Conservation (phyloP, 805 yeast species). For the Saccharomycopsis schoenii region DNA sequence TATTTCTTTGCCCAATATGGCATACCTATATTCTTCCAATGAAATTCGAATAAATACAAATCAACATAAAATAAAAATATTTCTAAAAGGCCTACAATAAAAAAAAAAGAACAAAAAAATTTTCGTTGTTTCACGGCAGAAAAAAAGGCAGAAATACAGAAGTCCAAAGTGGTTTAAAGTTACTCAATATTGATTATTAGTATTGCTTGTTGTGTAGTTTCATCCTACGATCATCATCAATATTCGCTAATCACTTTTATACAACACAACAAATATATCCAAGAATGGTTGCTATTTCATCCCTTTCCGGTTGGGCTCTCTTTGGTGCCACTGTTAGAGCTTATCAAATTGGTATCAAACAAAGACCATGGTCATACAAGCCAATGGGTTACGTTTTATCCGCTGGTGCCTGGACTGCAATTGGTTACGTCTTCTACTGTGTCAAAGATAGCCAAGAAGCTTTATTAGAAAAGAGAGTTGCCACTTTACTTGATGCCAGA, state of each 20-base stretch:
- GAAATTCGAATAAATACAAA: not conserved
- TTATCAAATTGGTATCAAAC: conserved; percentile 34
- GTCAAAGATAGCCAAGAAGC: conserved; percentile 32
- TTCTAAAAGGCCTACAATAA: not conserved
- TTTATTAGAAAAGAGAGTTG: conserved; percentile 29
- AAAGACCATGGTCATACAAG: conserved; percentile 29
- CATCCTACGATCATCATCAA: too few relatives aligned
- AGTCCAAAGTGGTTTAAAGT: too few relatives aligned
- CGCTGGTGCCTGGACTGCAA: conserved; percentile 35
- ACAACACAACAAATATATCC: not conserved
- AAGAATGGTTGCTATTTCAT: conserved; percentile 18
- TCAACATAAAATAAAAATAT: not conserved
- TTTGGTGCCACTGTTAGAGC: conserved; percentile 32
- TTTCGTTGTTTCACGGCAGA: not conserved
- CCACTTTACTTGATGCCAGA: conserved; percentile 30
- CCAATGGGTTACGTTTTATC: conserved; percentile 35
- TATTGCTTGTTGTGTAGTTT: too few relatives aligned
- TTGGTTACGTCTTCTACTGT: conserved; percentile 31
- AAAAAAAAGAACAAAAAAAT: not conserved
- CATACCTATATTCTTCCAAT: not conserved
- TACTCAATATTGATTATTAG: too few relatives aligned
- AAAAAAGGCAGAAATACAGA: not conserved
- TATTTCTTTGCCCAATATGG: not conserved
- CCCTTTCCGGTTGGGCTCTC: conserved; percentile 22
- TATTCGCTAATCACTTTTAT: not conserved